Conservation (phyloP, 805 yeast genomes). For the Sporopachydermia quercuum region DNA sequence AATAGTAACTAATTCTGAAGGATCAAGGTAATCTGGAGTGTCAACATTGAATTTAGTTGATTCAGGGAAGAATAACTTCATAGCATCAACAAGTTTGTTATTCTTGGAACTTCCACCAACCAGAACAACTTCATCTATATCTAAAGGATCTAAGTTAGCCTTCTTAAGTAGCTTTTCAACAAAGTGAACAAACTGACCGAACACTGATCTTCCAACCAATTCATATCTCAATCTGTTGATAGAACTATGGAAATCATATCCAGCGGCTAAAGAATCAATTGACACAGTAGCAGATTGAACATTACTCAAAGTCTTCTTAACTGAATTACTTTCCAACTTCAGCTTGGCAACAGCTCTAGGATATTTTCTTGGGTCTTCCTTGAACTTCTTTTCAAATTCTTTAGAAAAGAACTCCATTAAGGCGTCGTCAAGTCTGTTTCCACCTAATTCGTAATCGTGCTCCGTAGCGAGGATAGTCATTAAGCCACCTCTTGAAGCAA, state of each 20-base stretch:
- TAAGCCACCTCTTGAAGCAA: constrained; percentile 88
- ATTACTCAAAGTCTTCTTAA: constrained; percentile 85
- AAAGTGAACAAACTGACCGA: constrained; percentile 62
- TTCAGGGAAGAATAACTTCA: constrained; percentile 70
- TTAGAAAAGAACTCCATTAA: constrained; percentile 75
- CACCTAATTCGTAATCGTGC: constrained; percentile 76
- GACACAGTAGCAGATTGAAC: constrained; percentile 83
- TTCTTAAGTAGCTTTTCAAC: constrained; percentile 60
- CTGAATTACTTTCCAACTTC: constrained; percentile 62
- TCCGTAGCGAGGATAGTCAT: constrained; percentile 77
- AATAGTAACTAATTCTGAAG: constrained; percentile 78
- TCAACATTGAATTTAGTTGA: constrained; percentile 29
- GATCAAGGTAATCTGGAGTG: constrained; percentile 57
- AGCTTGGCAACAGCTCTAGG: constrained; percentile 84
- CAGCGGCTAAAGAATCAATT: constrained; percentile 87
- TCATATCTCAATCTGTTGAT: constrained; percentile 92
- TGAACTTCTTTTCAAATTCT: constrained; percentile 84
- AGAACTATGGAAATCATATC: constrained; percentile 83
- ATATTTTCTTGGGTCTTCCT: constrained; percentile 64
- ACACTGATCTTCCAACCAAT: constrained; percentile 65
- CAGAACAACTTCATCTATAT: constrained; percentile 79
- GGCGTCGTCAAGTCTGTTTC: constrained; percentile 69
- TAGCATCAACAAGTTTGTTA: constrained; percentile 74
- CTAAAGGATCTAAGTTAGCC: constrained; percentile 75
- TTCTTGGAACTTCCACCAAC: constrained; percentile 90